Evolutionary conservation across 2,329 filamentous ascomycete species (phyloP), one percentile per base, ranked within the genome.

Genomic region (Monilinia laxa): DNA sequence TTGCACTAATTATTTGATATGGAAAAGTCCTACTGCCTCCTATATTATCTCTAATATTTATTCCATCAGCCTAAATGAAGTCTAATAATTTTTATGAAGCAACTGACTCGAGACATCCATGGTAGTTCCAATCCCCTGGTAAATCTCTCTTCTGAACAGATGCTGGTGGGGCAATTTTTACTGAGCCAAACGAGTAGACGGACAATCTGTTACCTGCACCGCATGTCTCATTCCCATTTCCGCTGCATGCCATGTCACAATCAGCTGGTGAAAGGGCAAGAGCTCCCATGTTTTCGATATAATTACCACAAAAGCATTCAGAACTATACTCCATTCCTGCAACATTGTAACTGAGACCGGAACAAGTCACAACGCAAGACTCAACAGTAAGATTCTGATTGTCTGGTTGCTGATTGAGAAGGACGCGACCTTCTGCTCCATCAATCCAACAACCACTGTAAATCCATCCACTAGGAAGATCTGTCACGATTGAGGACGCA

Each of bases 101-200:
- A 83, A 78, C 73, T 86, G 80, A 81, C 84, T 87, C 60, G 80
- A 82, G 68, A 87, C 75, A 75, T 6, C 73, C 75, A 40, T 71
- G 58, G 53, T 75, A 76, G 0, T 67, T 62, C 73, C 75, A 76
- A n/a, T 58, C 64, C 18, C 71, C 73, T 10, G 74, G 75, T 31
- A 76, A 67, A 25, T 59, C 67, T 23, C 65, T 69, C 9, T 65
- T 69, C 55, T 76, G 72, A 45, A 71, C 62, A 35, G 70, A 58
- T 51, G 74, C 69, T 16, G 67, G 49, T 31, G 67, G 53, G 53
- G 69, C 71, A 4, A 60, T 65, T 5, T 67, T 70, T 11, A 71
- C 42, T 38, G 54, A 69, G 5, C 71, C 73, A 20, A 60, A 70
- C 31, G 70, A 66, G 53, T 77, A 75, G 2, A 74, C 28, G 52